Evolutionary conservation across 768 basidiomycete species (phyloP), one percentile per base, ranked within the genome.

Genomic region (Hygrophorus pudorinus): DNA sequence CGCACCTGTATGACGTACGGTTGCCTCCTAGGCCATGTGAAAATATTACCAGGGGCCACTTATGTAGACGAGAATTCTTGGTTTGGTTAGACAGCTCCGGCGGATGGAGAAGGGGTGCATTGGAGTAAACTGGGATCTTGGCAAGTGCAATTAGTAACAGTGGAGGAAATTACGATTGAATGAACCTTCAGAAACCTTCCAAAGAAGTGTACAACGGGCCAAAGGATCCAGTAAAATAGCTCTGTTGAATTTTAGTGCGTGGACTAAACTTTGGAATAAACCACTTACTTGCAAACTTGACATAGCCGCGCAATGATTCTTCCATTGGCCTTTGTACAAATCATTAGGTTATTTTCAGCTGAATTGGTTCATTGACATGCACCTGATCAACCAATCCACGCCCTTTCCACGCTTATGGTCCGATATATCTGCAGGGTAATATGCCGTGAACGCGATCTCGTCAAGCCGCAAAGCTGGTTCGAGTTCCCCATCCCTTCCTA

Each of bases 1-100:
- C 37, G 40, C 31, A 74, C 76, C 78, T 83, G 53, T 90, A 89
- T 1, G 78, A 73, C 0, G 78, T 84, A 16, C 79, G 65, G 34
- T 73, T 78, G 3, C 87, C 88, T 14, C 77, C 81, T 16, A 91
- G 73, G 14, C 89, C 89, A 64, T 91, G 89, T 8, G 83, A 86
- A 62, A 90, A 91, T 32, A 92, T 71, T 24, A 89, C 75, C 24
- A 92, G 70, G 0, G 86, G 85, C 85, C 85, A 86, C 38, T 72
- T 70, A 13, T 62, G 51, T 20, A 17, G 11, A 24, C n/a, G 11
- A 28, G 40, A 41, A 11, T 30, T 13, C 12, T 33, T 29, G 9
- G 20, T 58, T 48, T 9, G 14, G 28, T 21, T 40, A 36, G 39
- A 17, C n/a, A 3, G 38, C 20, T 20, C 48, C 3, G 53, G 53